Evolutionary conservation across 257 asterid genomes (phyloP).

Genomic region (Petunia axillaris): DNA sequence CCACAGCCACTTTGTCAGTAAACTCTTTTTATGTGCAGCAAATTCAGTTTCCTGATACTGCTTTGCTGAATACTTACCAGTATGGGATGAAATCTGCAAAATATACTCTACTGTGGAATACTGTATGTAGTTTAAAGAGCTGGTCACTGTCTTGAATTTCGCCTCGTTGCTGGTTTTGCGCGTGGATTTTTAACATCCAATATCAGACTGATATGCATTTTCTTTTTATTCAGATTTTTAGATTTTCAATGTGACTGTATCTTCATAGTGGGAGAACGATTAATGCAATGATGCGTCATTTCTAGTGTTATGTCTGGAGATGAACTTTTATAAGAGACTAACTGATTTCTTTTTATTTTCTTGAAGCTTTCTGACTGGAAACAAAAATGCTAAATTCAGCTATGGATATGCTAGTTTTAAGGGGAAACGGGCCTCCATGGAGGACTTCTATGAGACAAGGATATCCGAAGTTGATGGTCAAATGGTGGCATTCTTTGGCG

Average conservation of each 20-base stretch:
- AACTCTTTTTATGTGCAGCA: no score
- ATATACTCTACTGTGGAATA: constrained; percentile 4
- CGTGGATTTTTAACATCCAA: background rate
- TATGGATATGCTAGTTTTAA: constrained; percentile 80
- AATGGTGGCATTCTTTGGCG: constrained; percentile 82
- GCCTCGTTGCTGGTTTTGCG: constrained; percentile 6
- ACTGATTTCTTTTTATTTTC: constrained; percentile 22
- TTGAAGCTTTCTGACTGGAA: constrained; percentile 56
- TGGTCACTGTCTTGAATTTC: constrained; percentile 12
- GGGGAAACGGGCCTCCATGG: constrained; percentile 84
- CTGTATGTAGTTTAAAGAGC: constrained; percentile 9
- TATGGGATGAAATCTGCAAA: background rate
- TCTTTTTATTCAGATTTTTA: background rate
- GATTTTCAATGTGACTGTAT: background rate
- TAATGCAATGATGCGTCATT: background rate
- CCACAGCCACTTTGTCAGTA: no score
- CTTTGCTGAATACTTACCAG: background rate
- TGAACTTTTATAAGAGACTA: constrained; percentile 19
- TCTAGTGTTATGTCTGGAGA: constrained; percentile 5
- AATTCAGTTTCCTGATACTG: no score
- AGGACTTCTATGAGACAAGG: constrained; percentile 72
- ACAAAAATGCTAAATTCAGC: constrained; percentile 52
- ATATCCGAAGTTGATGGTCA: constrained; percentile 76
- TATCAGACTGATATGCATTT: constrained; percentile 3
- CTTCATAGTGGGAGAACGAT: background rate